Evolutionary conservation across 2,329 filamentous ascomycete genomes (phyloP).

Genomic region (Ceratocystis papillata): DNA sequence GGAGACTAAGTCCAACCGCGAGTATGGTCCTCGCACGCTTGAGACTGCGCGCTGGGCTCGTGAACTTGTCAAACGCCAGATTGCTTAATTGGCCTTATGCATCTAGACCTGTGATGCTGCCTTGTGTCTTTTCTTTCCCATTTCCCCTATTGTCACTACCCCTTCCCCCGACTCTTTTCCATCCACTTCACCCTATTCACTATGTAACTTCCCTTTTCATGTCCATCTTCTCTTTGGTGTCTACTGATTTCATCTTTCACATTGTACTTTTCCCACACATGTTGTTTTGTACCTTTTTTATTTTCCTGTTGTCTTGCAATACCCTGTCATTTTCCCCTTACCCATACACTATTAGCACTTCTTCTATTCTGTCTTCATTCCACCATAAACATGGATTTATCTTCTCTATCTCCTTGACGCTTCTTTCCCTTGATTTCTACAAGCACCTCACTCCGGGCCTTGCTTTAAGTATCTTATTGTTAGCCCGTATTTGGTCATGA

Average conservation of each 20-base stretch:
- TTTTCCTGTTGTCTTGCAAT: slow-evolving; percentile 23
- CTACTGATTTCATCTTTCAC: slow-evolving; percentile 31
- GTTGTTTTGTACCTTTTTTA: slow-evolving; percentile 26
- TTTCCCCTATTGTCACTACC: slow-evolving; percentile 5
- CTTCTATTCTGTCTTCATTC: slow-evolving; percentile 14
- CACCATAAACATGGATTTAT: slow-evolving; percentile 14
- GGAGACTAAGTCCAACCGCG: slow-evolving; percentile 80
- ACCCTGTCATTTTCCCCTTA: slow-evolving; percentile 20
- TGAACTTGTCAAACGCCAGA: slow-evolving; percentile 92
- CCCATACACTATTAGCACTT: slow-evolving; percentile 19
- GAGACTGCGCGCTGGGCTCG: slow-evolving; percentile 95
- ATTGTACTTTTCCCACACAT: slow-evolving; percentile 25
- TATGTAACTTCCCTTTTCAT: slow-evolving; percentile 27
- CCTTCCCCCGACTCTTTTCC: slow-evolving; percentile 12
- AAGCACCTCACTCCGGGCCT: background rate
- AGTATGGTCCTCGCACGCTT: slow-evolving; percentile 73
- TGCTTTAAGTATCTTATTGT: slow-evolving; percentile 10
- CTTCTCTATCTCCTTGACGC: slow-evolving; percentile 26
- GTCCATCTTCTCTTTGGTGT: slow-evolving; percentile 30
- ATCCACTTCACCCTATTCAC: background rate
- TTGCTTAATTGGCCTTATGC: slow-evolving; percentile 30
- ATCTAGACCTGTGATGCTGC: slow-evolving; percentile 16
- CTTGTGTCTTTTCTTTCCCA: slow-evolving; percentile 19
- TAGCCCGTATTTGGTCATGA: background rate
- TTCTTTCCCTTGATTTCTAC: slow-evolving; percentile 22